phyloP scores from a whole-genome alignment of 441 rosid genomes.

The Macaranga tanarius region DNA sequence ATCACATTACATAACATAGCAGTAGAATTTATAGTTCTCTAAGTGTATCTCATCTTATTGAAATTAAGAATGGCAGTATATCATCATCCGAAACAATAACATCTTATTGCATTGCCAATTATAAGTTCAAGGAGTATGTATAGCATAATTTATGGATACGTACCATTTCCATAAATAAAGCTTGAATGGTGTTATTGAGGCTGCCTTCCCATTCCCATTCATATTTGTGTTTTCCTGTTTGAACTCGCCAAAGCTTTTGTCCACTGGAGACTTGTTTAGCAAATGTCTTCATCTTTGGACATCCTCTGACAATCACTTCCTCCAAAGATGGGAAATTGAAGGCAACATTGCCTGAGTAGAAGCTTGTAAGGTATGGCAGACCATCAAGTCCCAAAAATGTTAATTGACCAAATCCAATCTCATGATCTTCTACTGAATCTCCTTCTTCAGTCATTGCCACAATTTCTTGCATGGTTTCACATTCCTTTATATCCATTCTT shows the following conservation, averaged over 20 bases:
- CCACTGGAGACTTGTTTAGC: background rate
- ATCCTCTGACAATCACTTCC: background rate
- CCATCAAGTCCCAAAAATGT: background rate
- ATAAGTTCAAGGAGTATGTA: no score
- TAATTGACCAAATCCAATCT: constrained; percentile 14
- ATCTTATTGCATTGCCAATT: no score
- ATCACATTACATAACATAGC: no score
- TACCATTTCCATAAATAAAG: constrained; percentile 1
- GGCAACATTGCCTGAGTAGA: constrained; percentile 9
- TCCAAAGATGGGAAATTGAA: background rate
- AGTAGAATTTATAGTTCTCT: no score
- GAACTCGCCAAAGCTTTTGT: constrained; percentile 2
- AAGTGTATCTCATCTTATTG: no score
- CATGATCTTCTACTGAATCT: background rate
- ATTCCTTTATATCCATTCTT: constrained; percentile 5
- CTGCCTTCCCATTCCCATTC: constrained; percentile 4
- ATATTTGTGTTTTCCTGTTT: background rate
- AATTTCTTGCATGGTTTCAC: constrained; percentile 12
- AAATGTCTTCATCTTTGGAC: constrained; percentile 28
- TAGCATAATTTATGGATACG: no score
- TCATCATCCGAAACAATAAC: no score
- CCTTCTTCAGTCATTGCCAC: background rate
- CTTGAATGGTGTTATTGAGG: constrained; percentile 11
- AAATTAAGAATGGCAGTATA: no score
- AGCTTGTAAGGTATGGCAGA: constrained; percentile 23